Evolutionary conservation across 1,284 basidiomycete genomes (phyloP).

Genomic region (Fomitopsis betulina): DNA sequence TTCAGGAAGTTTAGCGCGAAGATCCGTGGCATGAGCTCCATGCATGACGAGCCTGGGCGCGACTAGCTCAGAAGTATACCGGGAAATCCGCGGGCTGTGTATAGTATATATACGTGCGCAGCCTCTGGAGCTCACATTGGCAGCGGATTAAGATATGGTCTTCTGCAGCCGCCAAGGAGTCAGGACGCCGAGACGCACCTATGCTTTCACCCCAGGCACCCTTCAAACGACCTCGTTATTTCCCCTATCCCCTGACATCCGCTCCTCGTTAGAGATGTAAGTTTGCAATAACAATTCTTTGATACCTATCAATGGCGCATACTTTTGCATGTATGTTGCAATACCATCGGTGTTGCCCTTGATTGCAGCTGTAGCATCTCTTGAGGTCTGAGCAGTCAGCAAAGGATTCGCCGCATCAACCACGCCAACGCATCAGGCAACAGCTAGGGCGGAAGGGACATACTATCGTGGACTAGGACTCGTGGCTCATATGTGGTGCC

Average conservation of each 20-base stretch:
- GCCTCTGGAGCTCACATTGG: neutral
- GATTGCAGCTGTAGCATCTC: too few species aligned
- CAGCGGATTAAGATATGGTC: neutral
- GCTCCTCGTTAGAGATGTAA: too few species aligned
- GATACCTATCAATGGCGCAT: too few species aligned
- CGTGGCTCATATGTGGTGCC: neutral
- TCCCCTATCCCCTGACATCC: neutral
- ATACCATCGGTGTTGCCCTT: too few species aligned
- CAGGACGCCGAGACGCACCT: neutral
- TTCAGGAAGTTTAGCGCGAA: conserved; percentile 47
- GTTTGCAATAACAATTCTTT: too few species aligned
- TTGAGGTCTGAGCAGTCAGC: too few species aligned
- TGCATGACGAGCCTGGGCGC: conserved; percentile 5
- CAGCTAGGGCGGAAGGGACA: neutral
- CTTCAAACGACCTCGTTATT: neutral
- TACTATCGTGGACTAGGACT: neutral
- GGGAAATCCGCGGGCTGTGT: neutral
- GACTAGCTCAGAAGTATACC: neutral
- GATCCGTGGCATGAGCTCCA: conserved; percentile 33
- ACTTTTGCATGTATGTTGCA: too few species aligned
- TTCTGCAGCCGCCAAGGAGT: neutral
- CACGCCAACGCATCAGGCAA: neutral
- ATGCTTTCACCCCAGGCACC: neutral
- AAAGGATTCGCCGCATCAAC: too few species aligned
- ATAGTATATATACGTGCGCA: neutral